These are phyloP conservation scores for Solanum verrucosum DNA, from an alignment of 257 asterid genomes.

Conservation along the genomic window DNA sequence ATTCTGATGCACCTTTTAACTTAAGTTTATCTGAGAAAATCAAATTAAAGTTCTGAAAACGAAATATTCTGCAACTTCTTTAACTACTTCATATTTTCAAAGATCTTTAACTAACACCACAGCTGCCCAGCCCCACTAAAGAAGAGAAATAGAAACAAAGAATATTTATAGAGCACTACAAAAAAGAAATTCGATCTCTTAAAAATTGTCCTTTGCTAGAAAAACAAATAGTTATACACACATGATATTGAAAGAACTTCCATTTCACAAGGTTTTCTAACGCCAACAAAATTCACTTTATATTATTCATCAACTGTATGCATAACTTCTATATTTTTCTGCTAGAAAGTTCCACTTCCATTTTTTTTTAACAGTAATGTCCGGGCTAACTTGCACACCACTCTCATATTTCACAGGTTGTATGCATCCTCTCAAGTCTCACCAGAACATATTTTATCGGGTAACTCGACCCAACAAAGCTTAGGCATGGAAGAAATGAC, in stretches of 20 bases:
- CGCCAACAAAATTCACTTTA: not conserved
- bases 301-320: not conserved
- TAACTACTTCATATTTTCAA: not conserved
- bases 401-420: not conserved
- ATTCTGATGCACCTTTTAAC: conserved; percentile 58
- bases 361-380: not conserved
- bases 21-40: conserved; percentile 56
- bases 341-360: not conserved
- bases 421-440: not conserved
- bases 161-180: not conserved
- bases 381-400: not conserved
- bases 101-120: not conserved
- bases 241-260: not conserved
- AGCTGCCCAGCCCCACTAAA: not conserved
- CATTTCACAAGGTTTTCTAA: not conserved
- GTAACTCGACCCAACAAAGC: not conserved
- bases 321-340: not conserved
- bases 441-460: not conserved
- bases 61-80: not conserved
- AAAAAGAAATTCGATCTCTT: not conserved
- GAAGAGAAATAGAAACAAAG: not conserved
- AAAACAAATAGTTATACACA: not conserved
- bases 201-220: not conserved
- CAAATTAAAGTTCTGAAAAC: not conserved
- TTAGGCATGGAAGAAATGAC: not conserved